Evolutionary conservation across 1,139 yeast species (phyloP).

Genomic region (Casaregolazyma suthepensis): DNA sequence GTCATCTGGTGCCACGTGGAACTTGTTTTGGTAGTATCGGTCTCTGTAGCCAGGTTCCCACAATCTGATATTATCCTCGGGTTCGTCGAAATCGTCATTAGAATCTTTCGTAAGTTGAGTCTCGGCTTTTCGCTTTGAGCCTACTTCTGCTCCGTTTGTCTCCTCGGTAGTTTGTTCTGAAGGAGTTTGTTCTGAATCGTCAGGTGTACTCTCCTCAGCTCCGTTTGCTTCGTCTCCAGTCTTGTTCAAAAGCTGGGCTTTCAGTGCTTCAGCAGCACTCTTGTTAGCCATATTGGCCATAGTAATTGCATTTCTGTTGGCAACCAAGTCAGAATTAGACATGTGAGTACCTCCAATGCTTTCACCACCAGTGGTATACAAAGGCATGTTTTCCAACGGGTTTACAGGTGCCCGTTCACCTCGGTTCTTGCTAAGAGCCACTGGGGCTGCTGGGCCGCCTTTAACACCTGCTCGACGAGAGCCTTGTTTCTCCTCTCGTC

Average conservation of each 20-base stretch:
- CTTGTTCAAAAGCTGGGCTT: conserved; percentile 33
- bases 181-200: background rate
- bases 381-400: conserved; percentile 70
- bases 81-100: conserved; percentile 28
- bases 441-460: conserved; percentile 13
- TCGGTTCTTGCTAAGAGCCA: conserved; percentile 23
- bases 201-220: conserved; percentile 16
- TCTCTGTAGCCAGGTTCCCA: conserved; percentile 86
- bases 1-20: conserved; percentile 53
- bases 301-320: conserved; percentile 59
- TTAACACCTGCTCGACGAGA: conserved; percentile 13
- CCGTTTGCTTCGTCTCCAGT: conserved; percentile 27
- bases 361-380: conserved; percentile 66
- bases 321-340: conserved; percentile 67
- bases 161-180: background rate
- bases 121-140: conserved; percentile 14
- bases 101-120: conserved; percentile 9
- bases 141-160: conserved; percentile 5
- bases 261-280: conserved; percentile 62
- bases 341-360: conserved; percentile 61
- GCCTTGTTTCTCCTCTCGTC: conserved; percentile 33
- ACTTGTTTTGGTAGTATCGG: conserved; percentile 75
- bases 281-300: conserved; percentile 71
- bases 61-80: conserved; percentile 54
- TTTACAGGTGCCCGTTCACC: conserved; percentile 71